Evolutionary conservation across 768 basidiomycete genomes (phyloP), one percentile per base, ranked within the genome.

Genomic region (Collybiopsis confluens): DNA sequence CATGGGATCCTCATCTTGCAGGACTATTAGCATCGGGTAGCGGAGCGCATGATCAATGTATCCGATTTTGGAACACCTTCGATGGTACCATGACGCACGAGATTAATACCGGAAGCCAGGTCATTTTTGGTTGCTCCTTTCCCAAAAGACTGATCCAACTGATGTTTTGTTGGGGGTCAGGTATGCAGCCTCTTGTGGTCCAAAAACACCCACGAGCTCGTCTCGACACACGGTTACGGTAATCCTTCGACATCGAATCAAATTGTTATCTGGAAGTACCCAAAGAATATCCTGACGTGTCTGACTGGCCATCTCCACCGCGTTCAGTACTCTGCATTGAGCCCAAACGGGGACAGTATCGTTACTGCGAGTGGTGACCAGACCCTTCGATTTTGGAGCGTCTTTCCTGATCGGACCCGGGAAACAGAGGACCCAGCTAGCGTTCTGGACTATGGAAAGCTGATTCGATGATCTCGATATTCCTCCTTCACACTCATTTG

Each of bases 281-380:
- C 87, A 18, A 75, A 88, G 68, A 78, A 82, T 45, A 85, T 86
- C 70, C 86, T 90, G 16, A 85, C 85, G 0, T 82, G 82, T 10
- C 72, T 90, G 2, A 80, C 82, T 0, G 87, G 87, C 11, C 87
- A 90, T 61, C 83, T 86, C 0, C 80, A 78, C 63, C 80, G 88
- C 26, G 87, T 90, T 10, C 75, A 88, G 8, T 85, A 86, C 66
- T 77, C 88, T 24, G 86, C 86, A 13, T 83, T 85, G 81, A 79
- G 75, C 56, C 86, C 86, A 7, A 84, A 87, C 55, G 85, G 86
- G 35, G 83, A 86, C 65, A 89, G 85, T 1, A 88, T 90, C 56
- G 88, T 88, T 27, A 89, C 86, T 0, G 87, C 88, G 18, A 85
- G 88, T 1, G 88, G 87, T 1, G 87, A 90, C 64, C 88, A 90